A percentile compares a stretch with the other conserved stretches of the same genome.
phyloP scores from a whole-genome alignment of 169 alveolate genomes.

The Fabrea salina region DNA sequence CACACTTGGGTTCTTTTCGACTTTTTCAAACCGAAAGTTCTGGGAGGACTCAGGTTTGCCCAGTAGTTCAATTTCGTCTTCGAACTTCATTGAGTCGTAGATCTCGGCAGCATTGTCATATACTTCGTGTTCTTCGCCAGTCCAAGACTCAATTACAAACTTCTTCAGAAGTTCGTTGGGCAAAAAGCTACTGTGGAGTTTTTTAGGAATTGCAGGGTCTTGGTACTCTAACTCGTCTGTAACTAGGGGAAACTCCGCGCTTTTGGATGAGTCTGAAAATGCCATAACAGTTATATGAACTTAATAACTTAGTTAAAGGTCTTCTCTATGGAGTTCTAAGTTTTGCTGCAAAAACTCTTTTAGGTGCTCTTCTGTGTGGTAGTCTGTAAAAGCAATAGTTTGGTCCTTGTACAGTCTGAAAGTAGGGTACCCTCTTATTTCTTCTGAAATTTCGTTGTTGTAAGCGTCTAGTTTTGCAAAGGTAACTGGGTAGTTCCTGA shows the following conservation, averaged over 20 bases:
- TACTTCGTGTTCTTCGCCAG: slow-evolving; percentile 16
- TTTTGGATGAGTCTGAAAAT: slow-evolving; percentile 23
- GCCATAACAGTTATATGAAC: slow-evolving; percentile 18
- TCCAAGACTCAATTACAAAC: slow-evolving; percentile 1
- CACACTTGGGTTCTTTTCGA: slow-evolving; percentile 23
- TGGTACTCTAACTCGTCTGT: slow-evolving; percentile 34
- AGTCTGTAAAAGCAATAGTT: too few species aligned
- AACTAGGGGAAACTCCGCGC: slow-evolving; percentile 24
- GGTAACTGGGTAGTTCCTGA: not conserved
- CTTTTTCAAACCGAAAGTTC: slow-evolving; percentile 29
- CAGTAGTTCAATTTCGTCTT: slow-evolving; percentile 11
- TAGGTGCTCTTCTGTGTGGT: too few species aligned
- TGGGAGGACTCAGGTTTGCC: slow-evolving; percentile 18
- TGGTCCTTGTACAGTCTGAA: not conserved
- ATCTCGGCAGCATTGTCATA: slow-evolving; percentile 33
- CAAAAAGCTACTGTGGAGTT: slow-evolving; percentile 16
- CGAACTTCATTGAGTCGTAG: slow-evolving; percentile 18
- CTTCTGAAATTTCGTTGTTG: not conserved
- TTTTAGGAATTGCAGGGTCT: slow-evolving; percentile 23
- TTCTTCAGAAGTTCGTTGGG: slow-evolving; percentile 10
- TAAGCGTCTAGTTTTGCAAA: not conserved
- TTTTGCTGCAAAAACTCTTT: too few species aligned
- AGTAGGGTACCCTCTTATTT: slow-evolving; percentile 8
- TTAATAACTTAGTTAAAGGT: too few species aligned
- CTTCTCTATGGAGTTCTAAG: too few species aligned